These are phyloP conservation scores for Colletotrichum lindemuthianum DNA, from an alignment of 2,329 filamentous ascomycete genomes.

Conservation along the genomic window DNA sequence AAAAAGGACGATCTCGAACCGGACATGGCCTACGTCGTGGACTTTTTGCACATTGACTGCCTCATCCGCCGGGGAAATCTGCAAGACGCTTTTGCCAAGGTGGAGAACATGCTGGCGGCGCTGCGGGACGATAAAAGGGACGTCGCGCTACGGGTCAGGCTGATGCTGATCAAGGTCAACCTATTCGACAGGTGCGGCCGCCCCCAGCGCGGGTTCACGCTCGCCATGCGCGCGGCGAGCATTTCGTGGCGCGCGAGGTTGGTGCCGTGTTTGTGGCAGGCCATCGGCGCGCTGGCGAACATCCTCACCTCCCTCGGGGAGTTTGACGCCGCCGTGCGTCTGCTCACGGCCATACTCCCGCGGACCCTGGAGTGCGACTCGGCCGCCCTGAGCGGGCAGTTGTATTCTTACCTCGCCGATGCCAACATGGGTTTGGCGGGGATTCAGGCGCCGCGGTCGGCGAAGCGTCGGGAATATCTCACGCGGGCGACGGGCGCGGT, in stretches of 20 bases:
- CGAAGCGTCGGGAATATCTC: slow-evolving; percentile 64
- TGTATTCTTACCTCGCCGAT: slow-evolving; percentile 79
- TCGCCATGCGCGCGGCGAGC: slow-evolving; percentile 78
- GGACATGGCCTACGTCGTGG: slow-evolving; percentile 61
- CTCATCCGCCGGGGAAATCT: slow-evolving; percentile 60
- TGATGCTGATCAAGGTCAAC: slow-evolving; percentile 78
- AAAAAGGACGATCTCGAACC: slow-evolving; percentile 62
- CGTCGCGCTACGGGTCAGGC: slow-evolving; percentile 73
- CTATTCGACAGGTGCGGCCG: slow-evolving; percentile 75
- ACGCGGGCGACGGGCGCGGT: slow-evolving; percentile 68
- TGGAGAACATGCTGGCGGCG: slow-evolving; percentile 55
- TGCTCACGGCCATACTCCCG: slow-evolving; percentile 77
- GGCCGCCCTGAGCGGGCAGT: slow-evolving; percentile 67
- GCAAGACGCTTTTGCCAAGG: slow-evolving; percentile 57
- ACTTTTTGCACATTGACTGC: slow-evolving; percentile 63
- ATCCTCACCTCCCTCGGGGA: slow-evolving; percentile 78
- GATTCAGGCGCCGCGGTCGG: slow-evolving; percentile 51
- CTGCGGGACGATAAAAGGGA: slow-evolving; percentile 59
- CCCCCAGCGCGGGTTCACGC: slow-evolving; percentile 79
- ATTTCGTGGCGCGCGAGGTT: slow-evolving; percentile 77
- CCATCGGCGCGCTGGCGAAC: slow-evolving; percentile 72
- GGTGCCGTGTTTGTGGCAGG: slow-evolving; percentile 77
- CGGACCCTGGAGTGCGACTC: slow-evolving; percentile 79
- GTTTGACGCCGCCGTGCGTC: slow-evolving; percentile 71
- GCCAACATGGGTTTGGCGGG: slow-evolving; percentile 83